Conservation (phyloP, 495 filamentous ascomycete genomes). For the Penicillium paradoxum region DNA sequence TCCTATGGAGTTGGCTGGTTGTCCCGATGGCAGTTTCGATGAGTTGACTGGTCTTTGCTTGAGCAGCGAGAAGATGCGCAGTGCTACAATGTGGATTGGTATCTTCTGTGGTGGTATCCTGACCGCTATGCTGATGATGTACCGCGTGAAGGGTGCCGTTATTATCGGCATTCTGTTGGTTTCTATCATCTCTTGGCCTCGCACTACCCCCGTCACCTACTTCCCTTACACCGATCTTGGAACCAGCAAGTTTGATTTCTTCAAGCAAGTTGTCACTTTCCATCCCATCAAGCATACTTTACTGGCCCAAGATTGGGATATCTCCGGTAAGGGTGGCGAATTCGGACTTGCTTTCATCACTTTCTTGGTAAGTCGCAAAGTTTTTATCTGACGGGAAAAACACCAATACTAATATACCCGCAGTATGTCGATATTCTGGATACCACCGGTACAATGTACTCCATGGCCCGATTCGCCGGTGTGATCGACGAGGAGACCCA, state of each 20-base stretch:
- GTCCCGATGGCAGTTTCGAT: slow-evolving; percentile 27
- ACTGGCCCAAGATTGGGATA: slow-evolving; percentile 62
- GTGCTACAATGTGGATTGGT: slow-evolving; percentile 73
- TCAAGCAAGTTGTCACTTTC: slow-evolving; percentile 77
- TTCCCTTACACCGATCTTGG: slow-evolving; percentile 68
- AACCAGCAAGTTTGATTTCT: slow-evolving; percentile 68
- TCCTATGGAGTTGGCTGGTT: slow-evolving; percentile 68
- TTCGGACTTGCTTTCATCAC: slow-evolving; percentile 77
- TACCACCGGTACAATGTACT: slow-evolving; percentile 71
- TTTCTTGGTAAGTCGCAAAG: slow-evolving; percentile 43
- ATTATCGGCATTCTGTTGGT: slow-evolving; percentile 76
- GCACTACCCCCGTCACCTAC: slow-evolving; percentile 65
- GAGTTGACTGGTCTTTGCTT: slow-evolving; percentile 47
- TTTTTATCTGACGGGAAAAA: not conserved
- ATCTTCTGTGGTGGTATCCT: slow-evolving; percentile 78
- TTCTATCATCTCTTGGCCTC: slow-evolving; percentile 79
- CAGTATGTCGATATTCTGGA: slow-evolving; percentile 82
- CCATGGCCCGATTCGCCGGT: slow-evolving; percentile 74
- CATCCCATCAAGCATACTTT: slow-evolving; percentile 64
- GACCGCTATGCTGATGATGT: slow-evolving; percentile 73
- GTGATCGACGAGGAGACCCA: slow-evolving; percentile 67
- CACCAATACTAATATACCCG: not conserved
- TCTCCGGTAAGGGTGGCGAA: slow-evolving; percentile 57
- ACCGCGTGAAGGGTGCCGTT: slow-evolving; percentile 75
- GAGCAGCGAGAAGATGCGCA: slow-evolving; percentile 61